Evolutionary conservation across 1,284 basidiomycete species (phyloP), one percentile per base, ranked within the genome.

Genomic region (Leccinum fallax): DNA sequence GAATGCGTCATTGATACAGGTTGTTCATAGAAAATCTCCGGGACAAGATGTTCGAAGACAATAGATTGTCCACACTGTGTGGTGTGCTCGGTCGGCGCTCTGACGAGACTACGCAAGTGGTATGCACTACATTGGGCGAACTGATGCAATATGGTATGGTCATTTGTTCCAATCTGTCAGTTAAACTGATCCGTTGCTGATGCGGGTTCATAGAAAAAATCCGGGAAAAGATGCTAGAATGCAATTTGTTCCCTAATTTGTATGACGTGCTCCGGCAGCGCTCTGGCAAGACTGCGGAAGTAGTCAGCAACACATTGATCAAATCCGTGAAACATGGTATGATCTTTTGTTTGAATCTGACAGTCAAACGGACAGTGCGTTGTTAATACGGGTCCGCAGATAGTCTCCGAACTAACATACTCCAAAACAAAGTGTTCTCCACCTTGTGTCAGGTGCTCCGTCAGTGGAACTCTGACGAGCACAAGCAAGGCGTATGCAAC

Each of bases 11-110:
- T 28, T 28, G 28, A 28, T 28, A 0, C 28, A 28, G 0, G 28
- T 0, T 28, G 28, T 28, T 28, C 0, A 9, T 9, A 28, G 28
- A 28, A 0, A 9, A 28, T 0, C 8, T 28, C 28, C 28, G 2
- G 28, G 28, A 28, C 0, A 9, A 8, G 8, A 28, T 28, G 28
- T 1, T 28, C 28, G 8, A 28, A 28, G 0, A 3, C 28, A 9
- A 21, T 21, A 21, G 21, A 21, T 21, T 21, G 21, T 21, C 21
- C 21, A 21, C 21, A 7, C 24, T 24, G 24, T 8, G 8, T 28
- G 8, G 0, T 28, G 16, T 40, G 38, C 38, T 40, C 16, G 0
- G 16, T 10, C 38, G 0, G 8, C 16, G n/a, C 8, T 40, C 7
- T n/a, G 16, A n/a, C 4, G 8, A n/a, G n/a, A 40, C 38, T 10